A percentile compares a stretch with the other conserved stretches of the same genome.
Evolutionary conservation across 495 filamentous ascomycete genomes (phyloP).

Genomic region (Hyaloscypha bicolor): DNA sequence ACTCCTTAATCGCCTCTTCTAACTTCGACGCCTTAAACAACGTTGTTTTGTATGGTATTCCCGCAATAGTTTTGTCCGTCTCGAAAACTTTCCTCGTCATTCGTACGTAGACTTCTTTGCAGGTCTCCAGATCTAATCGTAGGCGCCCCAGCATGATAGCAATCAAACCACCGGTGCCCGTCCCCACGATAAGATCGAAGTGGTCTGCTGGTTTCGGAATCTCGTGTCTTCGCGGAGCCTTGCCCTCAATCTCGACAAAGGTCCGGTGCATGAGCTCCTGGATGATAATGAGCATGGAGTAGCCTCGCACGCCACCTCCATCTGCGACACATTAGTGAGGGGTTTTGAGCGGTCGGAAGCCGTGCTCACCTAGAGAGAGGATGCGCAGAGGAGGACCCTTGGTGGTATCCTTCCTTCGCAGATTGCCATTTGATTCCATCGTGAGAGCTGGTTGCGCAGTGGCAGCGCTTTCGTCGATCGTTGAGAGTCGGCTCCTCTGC

Average conservation of each 20-base stretch:
- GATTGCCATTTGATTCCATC: slow-evolving; percentile 25
- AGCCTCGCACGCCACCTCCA: slow-evolving; percentile 94
- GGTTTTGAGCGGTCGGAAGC: background rate
- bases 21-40: slow-evolving; percentile 95
- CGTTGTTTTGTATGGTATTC: slow-evolving; percentile 90
- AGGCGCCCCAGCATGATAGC: slow-evolving; percentile 94
- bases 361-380: slow-evolving; percentile 77
- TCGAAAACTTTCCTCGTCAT: slow-evolving; percentile 95
- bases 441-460: slow-evolving; percentile 12
- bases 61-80: slow-evolving; percentile 95
- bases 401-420: slow-evolving; percentile 87
- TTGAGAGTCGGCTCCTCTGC: slow-evolving; percentile 14
- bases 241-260: slow-evolving; percentile 82
- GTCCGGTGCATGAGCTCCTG: slow-evolving; percentile 95
- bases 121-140: slow-evolving; percentile 90
- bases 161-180: slow-evolving; percentile 92
- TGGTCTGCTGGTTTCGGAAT: slow-evolving; percentile 98
- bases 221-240: slow-evolving; percentile 79
- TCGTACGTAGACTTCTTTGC: slow-evolving; percentile 92
- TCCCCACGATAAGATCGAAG: slow-evolving; percentile 95
- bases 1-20: slow-evolving; percentile 90
- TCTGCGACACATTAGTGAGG: slow-evolving; percentile 45
- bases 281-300: slow-evolving; percentile 93
- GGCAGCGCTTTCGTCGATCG: slow-evolving; percentile 12
- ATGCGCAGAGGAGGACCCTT: slow-evolving; percentile 92